Conservation (phyloP, 192 early-diverging fungal genomes). For the Backusella mclennaniae region DNA sequence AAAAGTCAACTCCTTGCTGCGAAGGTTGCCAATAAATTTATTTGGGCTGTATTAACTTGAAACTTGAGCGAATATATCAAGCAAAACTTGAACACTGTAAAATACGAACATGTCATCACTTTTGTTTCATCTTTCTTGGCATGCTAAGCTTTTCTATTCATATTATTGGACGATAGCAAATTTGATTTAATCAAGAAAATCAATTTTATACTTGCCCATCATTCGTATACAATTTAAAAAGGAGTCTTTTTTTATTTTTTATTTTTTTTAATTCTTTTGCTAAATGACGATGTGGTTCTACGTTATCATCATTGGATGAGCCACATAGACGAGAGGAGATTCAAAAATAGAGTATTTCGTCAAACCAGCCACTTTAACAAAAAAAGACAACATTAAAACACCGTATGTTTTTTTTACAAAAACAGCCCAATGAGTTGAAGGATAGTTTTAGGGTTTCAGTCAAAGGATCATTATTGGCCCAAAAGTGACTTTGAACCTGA, state of each 20-base stretch:
- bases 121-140: slow-evolving; percentile 4
- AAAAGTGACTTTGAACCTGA: slow-evolving; percentile 7
- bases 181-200: not conserved
- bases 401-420: not conserved
- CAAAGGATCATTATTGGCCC: not conserved
- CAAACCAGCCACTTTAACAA: not conserved
- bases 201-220: not conserved
- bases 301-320: not conserved
- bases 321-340: not conserved
- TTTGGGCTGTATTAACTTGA: not conserved
- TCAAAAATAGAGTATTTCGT: not conserved
- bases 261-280: too few species aligned
- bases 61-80: not conserved
- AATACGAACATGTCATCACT: not conserved
- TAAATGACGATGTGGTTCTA: not conserved
- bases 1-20: not conserved
- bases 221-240: not conserved
- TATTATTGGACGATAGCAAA: not conserved
- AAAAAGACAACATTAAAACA: not conserved
- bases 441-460: not conserved
- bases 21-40: too few species aligned
- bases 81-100: not conserved
- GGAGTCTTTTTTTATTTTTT: not conserved
- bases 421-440: not conserved
- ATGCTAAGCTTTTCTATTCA: not conserved